Conservation (phyloP, 495 filamentous ascomycete genomes). For the Neurospora pannonica region DNA sequence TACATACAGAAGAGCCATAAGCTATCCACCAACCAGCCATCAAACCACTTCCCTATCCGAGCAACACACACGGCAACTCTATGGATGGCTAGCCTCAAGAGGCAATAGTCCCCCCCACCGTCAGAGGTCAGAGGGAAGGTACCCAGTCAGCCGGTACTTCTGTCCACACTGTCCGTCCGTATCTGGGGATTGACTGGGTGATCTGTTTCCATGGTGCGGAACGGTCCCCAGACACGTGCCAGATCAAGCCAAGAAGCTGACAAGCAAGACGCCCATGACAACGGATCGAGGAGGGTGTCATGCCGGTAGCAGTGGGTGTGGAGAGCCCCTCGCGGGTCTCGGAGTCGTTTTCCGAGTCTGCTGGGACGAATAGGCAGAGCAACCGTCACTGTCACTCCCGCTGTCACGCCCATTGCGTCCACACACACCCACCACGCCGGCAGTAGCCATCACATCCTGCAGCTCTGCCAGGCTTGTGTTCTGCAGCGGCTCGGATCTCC, state of each 20-base stretch:
- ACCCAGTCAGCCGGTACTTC: background rate
- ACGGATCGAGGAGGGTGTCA: background rate
- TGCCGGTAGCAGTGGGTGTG: background rate
- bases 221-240: background rate
- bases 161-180: background rate
- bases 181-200: background rate
- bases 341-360: background rate
- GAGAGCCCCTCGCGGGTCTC: background rate
- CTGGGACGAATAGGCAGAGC: background rate
- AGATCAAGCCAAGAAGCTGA: background rate
- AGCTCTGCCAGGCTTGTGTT: slow-evolving; percentile 12
- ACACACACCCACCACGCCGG: slow-evolving; percentile 6
- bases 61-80: background rate
- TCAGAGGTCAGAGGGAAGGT: background rate
- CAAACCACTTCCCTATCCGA: background rate
- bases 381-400: background rate
- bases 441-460: slow-evolving; percentile 12
- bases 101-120: background rate
- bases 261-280: background rate
- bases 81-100: background rate
- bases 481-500: background rate
- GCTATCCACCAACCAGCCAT: background rate
- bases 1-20: background rate
- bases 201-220: background rate
- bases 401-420: background rate